Conservation (phyloP, 768 basidiomycete species). For the Chalciporus pseudorubinellus region DNA sequence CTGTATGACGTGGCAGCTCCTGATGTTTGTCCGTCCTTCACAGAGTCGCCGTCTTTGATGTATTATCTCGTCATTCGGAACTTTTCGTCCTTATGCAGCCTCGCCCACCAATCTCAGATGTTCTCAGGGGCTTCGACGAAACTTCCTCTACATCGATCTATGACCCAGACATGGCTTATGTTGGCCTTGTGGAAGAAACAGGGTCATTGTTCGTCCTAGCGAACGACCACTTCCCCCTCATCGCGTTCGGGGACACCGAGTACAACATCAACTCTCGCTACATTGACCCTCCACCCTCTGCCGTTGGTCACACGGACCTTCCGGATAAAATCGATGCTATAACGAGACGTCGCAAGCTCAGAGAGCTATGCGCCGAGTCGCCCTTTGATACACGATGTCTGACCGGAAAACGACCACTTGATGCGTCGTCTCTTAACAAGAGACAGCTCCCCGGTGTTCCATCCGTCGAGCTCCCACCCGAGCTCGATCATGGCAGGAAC, state of each 20-base stretch:
- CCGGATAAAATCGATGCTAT: constrained; percentile 44
- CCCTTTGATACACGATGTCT: constrained; percentile 55
- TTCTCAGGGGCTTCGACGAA: constrained; percentile 52
- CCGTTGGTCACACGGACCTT: constrained; percentile 30
- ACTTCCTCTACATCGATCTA: constrained; percentile 37
- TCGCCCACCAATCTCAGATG: constrained; percentile 66
- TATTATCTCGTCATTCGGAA: constrained; percentile 51
- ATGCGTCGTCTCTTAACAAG: constrained; percentile 46
- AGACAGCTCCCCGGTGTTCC: constrained; percentile 62
- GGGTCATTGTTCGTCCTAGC: constrained; percentile 85
- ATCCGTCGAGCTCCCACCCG: constrained; percentile 32
- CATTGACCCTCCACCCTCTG: constrained; percentile 38
- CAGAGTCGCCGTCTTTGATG: constrained; percentile 84
- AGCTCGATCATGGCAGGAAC: constrained; percentile 11
- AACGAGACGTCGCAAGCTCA: constrained; percentile 43
- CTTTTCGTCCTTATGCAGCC: constrained; percentile 90
- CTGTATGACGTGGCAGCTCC: not conserved
- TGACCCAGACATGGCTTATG: constrained; percentile 64
- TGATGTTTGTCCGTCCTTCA: constrained; percentile 4
- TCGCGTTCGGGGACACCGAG: constrained; percentile 61
- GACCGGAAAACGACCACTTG: constrained; percentile 57
- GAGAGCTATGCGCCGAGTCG: constrained; percentile 38
- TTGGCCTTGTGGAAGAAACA: constrained; percentile 72
- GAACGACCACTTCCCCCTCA: constrained; percentile 75
- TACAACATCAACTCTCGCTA: constrained; percentile 29